These are phyloP conservation scores for Neurospora sp. DNA, from an alignment of 495 filamentous ascomycete species.

Conservation along the genomic window DNA sequence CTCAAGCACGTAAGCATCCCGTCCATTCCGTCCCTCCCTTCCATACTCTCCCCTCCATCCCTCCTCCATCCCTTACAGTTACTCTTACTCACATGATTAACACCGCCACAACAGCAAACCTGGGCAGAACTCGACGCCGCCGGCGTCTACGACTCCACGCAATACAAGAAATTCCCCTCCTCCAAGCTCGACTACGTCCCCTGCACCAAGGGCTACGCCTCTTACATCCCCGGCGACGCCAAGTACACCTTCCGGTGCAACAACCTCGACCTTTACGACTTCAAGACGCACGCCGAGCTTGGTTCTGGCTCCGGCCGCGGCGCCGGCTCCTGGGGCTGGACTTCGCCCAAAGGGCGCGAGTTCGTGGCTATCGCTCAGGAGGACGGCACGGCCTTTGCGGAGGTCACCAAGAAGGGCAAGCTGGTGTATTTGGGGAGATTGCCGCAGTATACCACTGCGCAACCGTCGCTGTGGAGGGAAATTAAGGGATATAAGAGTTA, in stretches of 20 bases:
- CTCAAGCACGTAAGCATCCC: slow-evolving; percentile 28
- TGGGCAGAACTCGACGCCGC: slow-evolving; percentile 25
- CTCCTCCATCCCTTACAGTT: not conserved
- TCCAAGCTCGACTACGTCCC: slow-evolving; percentile 15
- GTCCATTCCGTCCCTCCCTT: not conserved
- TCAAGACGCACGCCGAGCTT: slow-evolving; percentile 39
- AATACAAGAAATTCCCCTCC: slow-evolving; percentile 23
- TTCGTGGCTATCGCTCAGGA: slow-evolving; percentile 47
- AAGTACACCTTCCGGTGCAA: slow-evolving; percentile 42
- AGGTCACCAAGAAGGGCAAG: slow-evolving; percentile 39
- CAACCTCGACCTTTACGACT: slow-evolving; percentile 46
- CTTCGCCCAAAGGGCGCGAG: slow-evolving; percentile 44
- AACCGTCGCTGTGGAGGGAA: slow-evolving; percentile 38
- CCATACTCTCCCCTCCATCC: not conserved
- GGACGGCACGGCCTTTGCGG: slow-evolving; percentile 48
- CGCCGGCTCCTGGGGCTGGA: slow-evolving; percentile 46
- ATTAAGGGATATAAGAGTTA: slow-evolving; percentile 36
- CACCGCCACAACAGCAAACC: slow-evolving; percentile 9
- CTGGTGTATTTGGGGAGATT: slow-evolving; percentile 47
- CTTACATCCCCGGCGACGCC: slow-evolving; percentile 29
- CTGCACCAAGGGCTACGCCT: slow-evolving; percentile 39
- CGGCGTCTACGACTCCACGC: slow-evolving; percentile 27
- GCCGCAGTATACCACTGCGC: slow-evolving; percentile 32
- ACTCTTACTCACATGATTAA: not conserved
- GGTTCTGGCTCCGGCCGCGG: slow-evolving; percentile 33